Base-by-base conservation (phyloP, 805 yeast genomes). In the Saturnispora quitensis region DNA sequence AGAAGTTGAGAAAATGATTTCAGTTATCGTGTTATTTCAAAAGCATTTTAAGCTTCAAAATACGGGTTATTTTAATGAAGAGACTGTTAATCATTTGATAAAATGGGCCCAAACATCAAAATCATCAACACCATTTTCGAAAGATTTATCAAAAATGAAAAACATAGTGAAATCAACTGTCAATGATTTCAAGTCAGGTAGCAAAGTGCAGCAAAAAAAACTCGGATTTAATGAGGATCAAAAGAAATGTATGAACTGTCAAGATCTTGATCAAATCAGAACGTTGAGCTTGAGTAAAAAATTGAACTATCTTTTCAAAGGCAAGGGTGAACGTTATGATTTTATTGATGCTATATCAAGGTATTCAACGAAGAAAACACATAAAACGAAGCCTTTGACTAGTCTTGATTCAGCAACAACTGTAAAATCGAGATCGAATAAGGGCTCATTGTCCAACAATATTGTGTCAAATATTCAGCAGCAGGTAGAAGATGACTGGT, bases 1-100 rank as follows among this genome's bases (percentile, higher is more conserved):
- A 61, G 91, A 86, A 55, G 81, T 80, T 48, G 84, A 82, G 50
- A 76, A 75, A 47, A 85, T 91, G 59, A 75, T 81, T 67, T 65
- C 75, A 2, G 78, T 89, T 6, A 75, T 93, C 25, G 79, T 80
- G 2, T 83, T 80, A 53, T 91, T 90, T 64, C 97, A 93, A 65
- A 86, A 81, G 61, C 56, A 59, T 7, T 40, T 38, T 24, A 53
- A 52, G 45, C 15, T 56, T 4, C 55, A 59, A 40, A 12, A 43
- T 18, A 52, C 54, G 5, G 50, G 58, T 3, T 61, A 58, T 9
- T 56, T 57, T 40, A 64, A 64, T 45, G 42, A 48, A 9, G 61
- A 58, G 35, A 65, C 69, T 1, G 45, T 65, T 4, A 20, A 56
- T 9, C 57, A 50, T 48, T 45, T 66, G 9, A 47, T 65, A 24